These are phyloP conservation scores for Curvularia lunata DNA, from an alignment of 2,329 filamentous ascomycete genomes.

Conservation along the genomic window DNA sequence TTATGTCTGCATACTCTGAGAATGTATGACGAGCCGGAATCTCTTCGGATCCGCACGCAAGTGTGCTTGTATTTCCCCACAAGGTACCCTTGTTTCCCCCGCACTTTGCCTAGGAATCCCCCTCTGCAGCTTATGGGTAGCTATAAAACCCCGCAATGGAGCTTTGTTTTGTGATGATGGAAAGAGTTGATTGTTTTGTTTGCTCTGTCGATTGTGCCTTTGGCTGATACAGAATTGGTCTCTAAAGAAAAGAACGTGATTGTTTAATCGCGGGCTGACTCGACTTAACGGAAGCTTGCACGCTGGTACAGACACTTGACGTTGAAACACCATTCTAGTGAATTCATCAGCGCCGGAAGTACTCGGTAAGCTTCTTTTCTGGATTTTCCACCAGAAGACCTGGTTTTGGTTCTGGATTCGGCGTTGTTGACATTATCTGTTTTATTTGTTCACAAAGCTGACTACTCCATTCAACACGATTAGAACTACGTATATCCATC, in stretches of 20 bases:
- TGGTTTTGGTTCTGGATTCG: background rate
- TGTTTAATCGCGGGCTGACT: background rate
- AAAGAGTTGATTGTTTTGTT: background rate
- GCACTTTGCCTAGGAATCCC: conserved; percentile 27
- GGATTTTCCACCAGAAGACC: background rate
- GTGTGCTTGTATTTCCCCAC: conserved; percentile 25
- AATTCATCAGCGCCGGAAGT: background rate
- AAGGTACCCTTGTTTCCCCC: conserved; percentile 37
- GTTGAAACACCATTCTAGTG: background rate
- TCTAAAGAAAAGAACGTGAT: background rate
- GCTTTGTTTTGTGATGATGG: background rate
- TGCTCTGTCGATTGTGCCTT: background rate
- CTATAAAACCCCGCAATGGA: conserved; percentile 36
- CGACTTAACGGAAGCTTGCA: background rate
- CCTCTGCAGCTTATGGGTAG: conserved; percentile 19
- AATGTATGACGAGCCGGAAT: conserved; percentile 8
- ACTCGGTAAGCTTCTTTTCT: background rate
- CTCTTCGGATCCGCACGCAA: conserved; percentile 36
- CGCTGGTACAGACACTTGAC: no score
- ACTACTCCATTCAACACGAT: background rate
- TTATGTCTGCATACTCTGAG: conserved; percentile 3
- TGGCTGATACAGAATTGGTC: background rate
- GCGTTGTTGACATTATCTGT: background rate
- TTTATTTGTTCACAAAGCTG: background rate
- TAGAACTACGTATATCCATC: background rate